A percentile compares a stretch with the other conserved stretches of the same genome.
phyloP scores from a whole-genome alignment of 2,329 filamentous ascomycete genomes.

The Hymenoscyphus scutula region DNA sequence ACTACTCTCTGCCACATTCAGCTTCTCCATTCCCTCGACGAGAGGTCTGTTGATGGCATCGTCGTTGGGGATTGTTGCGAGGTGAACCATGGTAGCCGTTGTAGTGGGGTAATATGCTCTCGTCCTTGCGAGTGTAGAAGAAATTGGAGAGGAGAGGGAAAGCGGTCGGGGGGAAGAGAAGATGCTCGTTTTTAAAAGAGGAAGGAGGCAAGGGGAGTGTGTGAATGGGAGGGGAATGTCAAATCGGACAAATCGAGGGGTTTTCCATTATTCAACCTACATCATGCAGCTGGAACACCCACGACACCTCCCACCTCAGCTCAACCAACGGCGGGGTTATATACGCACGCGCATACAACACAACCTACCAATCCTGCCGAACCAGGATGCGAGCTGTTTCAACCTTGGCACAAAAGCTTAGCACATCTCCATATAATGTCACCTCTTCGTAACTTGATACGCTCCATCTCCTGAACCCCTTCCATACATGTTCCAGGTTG shows the following conservation, averaged over 20 bases:
- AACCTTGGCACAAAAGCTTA: conserved; percentile 21
- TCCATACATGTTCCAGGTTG: no score
- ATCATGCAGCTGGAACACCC: conserved; percentile 1
- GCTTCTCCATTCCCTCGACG: conserved; percentile 44
- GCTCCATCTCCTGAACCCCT: background rate
- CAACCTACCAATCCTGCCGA: background rate
- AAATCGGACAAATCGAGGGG: background rate
- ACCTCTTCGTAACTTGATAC: background rate
- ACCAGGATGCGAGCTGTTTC: conserved; percentile 9
- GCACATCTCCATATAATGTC: background rate
- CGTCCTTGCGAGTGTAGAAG: conserved; percentile 10
- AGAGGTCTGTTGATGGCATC: conserved; percentile 26
- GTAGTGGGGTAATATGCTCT: conserved; percentile 7
- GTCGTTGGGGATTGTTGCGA: conserved; percentile 41
- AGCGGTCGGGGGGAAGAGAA: background rate
- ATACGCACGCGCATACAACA: background rate
- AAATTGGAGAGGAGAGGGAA: no score
- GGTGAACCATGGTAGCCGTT: conserved; percentile 46
- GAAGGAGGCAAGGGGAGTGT: background rate
- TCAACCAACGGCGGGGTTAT: background rate
- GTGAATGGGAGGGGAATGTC: background rate
- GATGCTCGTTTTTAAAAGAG: background rate
- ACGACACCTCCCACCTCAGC: background rate
- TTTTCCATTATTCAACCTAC: background rate
- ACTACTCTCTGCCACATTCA: conserved; percentile 39